These are phyloP conservation scores for Citrus glauca DNA, from an alignment of 345 rosid genomes.

Conservation along the genomic window DNA sequence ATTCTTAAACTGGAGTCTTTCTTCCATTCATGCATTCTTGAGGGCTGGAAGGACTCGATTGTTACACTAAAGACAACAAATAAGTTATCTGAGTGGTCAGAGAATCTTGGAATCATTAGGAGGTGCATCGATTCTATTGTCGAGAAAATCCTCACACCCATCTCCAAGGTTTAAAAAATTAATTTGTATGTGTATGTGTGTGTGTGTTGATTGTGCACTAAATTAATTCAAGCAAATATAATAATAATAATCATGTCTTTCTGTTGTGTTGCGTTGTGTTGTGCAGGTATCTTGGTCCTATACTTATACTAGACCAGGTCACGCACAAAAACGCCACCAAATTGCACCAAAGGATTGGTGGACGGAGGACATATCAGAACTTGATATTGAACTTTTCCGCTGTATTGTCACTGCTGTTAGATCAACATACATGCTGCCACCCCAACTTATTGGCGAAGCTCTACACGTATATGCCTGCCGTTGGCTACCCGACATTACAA, in stretches of 20 bases:
- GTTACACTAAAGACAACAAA: slow-evolving; percentile 60
- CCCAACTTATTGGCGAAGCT: slow-evolving; percentile 94
- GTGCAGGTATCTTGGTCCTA: slow-evolving; percentile 89
- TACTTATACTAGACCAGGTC: slow-evolving; percentile 82
- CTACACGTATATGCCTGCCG: slow-evolving; percentile 88
- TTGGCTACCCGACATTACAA: slow-evolving; percentile 74
- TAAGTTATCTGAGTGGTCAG: slow-evolving; percentile 80
- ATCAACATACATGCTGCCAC: slow-evolving; percentile 55
- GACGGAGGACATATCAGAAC: slow-evolving; percentile 93
- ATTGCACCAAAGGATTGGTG: slow-evolving; percentile 96
- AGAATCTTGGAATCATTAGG: slow-evolving; percentile 76
- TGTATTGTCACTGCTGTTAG: slow-evolving; percentile 63
- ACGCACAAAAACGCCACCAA: slow-evolving; percentile 48
- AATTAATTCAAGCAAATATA: too few species aligned
- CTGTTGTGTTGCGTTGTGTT: neutral
- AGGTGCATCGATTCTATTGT: slow-evolving; percentile 82
- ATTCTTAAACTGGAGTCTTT: slow-evolving; percentile 78
- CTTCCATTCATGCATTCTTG: slow-evolving; percentile 83
- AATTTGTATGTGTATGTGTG: neutral
- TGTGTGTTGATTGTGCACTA: too few species aligned
- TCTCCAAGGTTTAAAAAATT: slow-evolving; percentile 47
- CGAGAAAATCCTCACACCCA: slow-evolving; percentile 77
- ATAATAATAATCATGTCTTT: neutral
- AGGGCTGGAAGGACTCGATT: slow-evolving; percentile 97
- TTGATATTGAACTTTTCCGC: slow-evolving; percentile 83